A percentile compares a stretch with the other conserved stretches of the same genome.
Evolutionary conservation across 2,329 filamentous ascomycete genomes (phyloP).

Genomic region (Cladophialophora exuberans): DNA sequence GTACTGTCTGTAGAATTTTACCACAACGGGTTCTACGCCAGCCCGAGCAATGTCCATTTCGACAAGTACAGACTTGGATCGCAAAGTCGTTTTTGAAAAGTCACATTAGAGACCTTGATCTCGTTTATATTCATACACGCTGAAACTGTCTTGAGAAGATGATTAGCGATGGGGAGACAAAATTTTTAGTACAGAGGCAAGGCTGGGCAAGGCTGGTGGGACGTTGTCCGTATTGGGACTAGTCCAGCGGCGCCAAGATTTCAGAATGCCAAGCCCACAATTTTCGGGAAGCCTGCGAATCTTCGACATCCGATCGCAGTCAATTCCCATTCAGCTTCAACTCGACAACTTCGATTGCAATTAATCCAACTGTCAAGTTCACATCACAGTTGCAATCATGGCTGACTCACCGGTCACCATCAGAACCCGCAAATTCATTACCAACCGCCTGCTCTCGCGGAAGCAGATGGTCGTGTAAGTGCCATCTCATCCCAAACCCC

Average conservation of each 20-base stretch:
- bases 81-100: background rate
- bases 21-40: conserved; percentile 42
- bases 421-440: conserved; percentile 99
- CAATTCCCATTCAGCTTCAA: conserved; percentile 1
- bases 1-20: conserved; percentile 73
- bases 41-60: conserved; percentile 28
- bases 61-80: background rate
- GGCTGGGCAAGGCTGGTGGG: no score
- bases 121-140: no score
- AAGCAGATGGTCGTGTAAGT: conserved; percentile 99
- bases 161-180: no score
- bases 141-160: no score
- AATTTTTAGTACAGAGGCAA: no score
- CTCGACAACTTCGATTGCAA: conserved; percentile 25
- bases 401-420: conserved; percentile 78
- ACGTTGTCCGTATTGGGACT: conserved; percentile 10
- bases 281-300: conserved; percentile 21
- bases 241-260: conserved; percentile 23
- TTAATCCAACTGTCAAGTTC: conserved; percentile 10
- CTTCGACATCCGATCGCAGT: conserved; percentile 16
- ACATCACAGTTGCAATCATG: conserved; percentile 66
- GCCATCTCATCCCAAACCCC: conserved; percentile 26
- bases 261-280: conserved; percentile 28
- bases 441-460: conserved; percentile 97
- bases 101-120: no score